phyloP scores from a whole-genome alignment of 1,284 basidiomycete species.

The Malassezia vespertilionis region DNA sequence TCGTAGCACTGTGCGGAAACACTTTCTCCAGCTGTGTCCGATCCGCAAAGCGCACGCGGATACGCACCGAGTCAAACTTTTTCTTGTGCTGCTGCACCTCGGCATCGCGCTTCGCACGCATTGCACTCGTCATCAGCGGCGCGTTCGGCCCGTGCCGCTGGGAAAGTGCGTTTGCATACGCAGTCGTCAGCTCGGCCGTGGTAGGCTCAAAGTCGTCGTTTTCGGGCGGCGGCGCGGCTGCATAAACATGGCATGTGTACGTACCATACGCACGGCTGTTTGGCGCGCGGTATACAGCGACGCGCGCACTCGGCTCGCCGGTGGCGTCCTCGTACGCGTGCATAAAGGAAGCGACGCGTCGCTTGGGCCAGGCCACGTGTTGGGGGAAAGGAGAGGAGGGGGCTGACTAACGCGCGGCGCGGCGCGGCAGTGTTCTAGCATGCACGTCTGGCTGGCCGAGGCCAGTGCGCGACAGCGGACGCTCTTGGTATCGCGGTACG shows the following conservation, averaged over 20 bases:
- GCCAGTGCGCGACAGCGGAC: conserved; percentile 7
- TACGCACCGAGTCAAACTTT: conserved; percentile 64
- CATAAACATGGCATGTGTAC: neutral
- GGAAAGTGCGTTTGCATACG: conserved; percentile 56
- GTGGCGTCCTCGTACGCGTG: neutral
- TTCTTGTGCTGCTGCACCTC: conserved; percentile 54
- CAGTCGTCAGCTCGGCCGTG: conserved; percentile 60
- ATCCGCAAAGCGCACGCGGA: conserved; percentile 69
- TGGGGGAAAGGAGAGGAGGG: too few species aligned
- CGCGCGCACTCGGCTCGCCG: neutral
- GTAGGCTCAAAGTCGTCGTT: conserved; percentile 55
- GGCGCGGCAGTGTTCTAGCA: too few species aligned
- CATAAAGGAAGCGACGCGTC: neutral
- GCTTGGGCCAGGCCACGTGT: too few species aligned
- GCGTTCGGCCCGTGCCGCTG: conserved; percentile 63
- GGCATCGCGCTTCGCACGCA: conserved; percentile 57
- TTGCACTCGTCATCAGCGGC: conserved; percentile 61
- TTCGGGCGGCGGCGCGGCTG: conserved; percentile 9
- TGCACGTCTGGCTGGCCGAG: conserved; percentile 16
- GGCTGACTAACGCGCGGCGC: too few species aligned
- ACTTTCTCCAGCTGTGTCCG: conserved; percentile 67
- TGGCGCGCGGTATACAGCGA: conserved; percentile 13
- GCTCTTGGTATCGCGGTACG: conserved; percentile 8
- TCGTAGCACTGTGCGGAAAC: conserved; percentile 65
- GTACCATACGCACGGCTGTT: conserved; percentile 8